phyloP scores from a whole-genome alignment of 768 basidiomycete genomes.

The Termitomyces sp. region DNA sequence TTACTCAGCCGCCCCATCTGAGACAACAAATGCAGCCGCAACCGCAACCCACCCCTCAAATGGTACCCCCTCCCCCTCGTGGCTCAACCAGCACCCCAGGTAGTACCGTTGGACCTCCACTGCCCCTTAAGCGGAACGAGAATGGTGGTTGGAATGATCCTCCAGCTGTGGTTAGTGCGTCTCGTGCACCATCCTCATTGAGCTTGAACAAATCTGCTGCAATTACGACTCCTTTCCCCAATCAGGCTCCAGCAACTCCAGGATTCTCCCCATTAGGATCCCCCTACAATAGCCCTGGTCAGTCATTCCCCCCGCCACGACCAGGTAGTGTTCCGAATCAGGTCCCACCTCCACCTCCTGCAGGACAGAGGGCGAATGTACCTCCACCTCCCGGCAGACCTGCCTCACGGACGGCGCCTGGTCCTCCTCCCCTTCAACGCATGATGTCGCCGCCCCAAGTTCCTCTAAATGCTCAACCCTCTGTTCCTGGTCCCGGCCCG shows the following conservation, averaged over 20 bases:
- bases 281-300: constrained; percentile 37
- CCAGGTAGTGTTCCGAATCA: constrained; percentile 54
- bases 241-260: constrained; percentile 40
- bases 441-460: constrained; percentile 41
- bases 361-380: constrained; percentile 27
- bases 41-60: constrained; percentile 26
- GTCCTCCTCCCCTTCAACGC: constrained; percentile 29
- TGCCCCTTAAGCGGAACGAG: constrained; percentile 56
- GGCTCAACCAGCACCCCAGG: constrained; percentile 23
- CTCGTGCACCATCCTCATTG: constrained; percentile 46
- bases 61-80: constrained; percentile 40
- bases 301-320: constrained; percentile 56
- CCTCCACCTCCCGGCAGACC: constrained; percentile 28
- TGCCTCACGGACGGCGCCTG: constrained; percentile 17
- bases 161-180: constrained; percentile 41
- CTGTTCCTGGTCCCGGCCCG: constrained; percentile 35
- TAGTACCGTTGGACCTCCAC: constrained; percentile 24
- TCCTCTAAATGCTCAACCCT: constrained; percentile 31
- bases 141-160: constrained; percentile 93
- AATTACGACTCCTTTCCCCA: constrained; percentile 88
- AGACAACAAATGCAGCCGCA: constrained; percentile 23
- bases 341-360: constrained; percentile 34
- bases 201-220: constrained; percentile 54
- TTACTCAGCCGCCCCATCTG: constrained; percentile 35
- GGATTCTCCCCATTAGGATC: constrained; percentile 36